Conservation (phyloP, 179 eudicot species). For the Spergularia azorica region DNA sequence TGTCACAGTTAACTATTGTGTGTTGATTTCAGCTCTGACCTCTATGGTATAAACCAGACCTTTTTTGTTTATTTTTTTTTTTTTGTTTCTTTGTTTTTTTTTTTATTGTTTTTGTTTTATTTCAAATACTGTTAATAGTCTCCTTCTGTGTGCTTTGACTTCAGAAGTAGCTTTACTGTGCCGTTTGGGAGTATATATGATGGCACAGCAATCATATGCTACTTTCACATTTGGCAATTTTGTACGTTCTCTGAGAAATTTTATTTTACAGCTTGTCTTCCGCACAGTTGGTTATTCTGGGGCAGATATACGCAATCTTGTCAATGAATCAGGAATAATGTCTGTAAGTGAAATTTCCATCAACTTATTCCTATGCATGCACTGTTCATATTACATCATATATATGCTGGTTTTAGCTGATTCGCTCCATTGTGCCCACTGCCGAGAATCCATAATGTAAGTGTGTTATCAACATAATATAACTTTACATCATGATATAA, state of each 20-base stretch:
- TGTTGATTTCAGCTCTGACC: no score
- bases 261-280: constrained; percentile 72
- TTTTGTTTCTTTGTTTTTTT: no score
- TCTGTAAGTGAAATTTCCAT: constrained; percentile 60
- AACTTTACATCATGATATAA: no score
- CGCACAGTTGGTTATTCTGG: constrained; percentile 97
- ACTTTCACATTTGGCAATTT: background rate
- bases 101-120: no score
- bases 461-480: no score
- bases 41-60: no score
- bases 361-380: constrained; percentile 14
- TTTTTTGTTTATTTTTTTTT: no score
- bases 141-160: no score
- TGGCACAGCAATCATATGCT: constrained; percentile 2
- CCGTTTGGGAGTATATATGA: background rate
- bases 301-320: constrained; percentile 90
- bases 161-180: background rate
- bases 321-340: constrained; percentile 95
- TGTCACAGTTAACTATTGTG: no score
- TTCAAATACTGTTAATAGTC: no score
- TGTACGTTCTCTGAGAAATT: constrained; percentile 7
- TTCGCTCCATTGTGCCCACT: background rate
- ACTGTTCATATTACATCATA: constrained; percentile 5
- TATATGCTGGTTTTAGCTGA: background rate
- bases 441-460: background rate